Evolutionary conservation across 2,329 filamentous ascomycete species (phyloP).

Genomic region (Aureobasidium sp.): DNA sequence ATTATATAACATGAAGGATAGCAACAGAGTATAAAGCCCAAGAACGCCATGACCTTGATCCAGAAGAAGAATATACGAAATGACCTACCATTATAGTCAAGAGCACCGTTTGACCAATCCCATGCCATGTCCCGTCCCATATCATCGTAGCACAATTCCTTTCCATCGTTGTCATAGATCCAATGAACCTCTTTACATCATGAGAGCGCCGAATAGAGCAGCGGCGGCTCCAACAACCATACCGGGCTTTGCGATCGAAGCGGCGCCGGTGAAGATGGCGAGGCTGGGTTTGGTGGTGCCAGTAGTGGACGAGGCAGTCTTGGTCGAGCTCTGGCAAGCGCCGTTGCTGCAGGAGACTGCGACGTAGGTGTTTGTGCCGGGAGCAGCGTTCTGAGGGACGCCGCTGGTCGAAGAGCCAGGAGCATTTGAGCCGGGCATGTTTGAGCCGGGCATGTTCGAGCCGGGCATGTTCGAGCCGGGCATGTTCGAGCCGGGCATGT

Average conservation of each 20-base stretch:
- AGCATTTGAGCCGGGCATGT: neutral
- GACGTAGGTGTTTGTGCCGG: neutral
- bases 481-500: neutral
- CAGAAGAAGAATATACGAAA: neutral
- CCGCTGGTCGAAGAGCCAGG: neutral
- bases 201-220: neutral
- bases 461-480: neutral
- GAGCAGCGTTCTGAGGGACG: neutral
- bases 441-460: neutral
- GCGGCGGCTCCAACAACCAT: neutral
- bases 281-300: neutral
- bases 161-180: neutral
- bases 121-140: neutral
- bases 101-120: neutral
- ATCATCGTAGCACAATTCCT: neutral
- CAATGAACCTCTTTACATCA: neutral
- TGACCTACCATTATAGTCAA: neutral
- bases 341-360: neutral
- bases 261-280: conserved; percentile 11
- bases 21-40: too few relatives aligned
- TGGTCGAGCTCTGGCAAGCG: neutral
- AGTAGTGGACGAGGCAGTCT: neutral
- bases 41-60: too few relatives aligned
- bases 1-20: too few relatives aligned
- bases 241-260: neutral